These are phyloP conservation scores for Capsella bursapastoris DNA, from an alignment of 345 rosid species.

Conservation along the genomic window DNA sequence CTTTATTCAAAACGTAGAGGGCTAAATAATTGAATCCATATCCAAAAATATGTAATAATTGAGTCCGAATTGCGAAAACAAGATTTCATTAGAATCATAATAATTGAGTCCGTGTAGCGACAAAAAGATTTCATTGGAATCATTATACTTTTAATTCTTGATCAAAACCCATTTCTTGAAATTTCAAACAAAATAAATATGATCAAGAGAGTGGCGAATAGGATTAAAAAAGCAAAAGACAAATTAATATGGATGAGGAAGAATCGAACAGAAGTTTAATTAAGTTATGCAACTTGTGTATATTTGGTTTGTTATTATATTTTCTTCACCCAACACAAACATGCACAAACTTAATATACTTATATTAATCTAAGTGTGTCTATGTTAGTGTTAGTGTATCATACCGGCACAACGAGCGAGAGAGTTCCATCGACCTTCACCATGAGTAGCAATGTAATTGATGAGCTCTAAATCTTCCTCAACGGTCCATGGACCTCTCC, in stretches of 20 bases:
- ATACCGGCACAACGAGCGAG: conserved; percentile 77
- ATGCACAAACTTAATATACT: neutral
- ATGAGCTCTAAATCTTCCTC: conserved; percentile 81
- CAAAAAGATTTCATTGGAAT: too few species aligned
- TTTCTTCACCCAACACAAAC: neutral
- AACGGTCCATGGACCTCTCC: conserved; percentile 84
- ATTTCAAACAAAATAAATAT: neutral
- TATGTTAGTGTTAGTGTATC: neutral
- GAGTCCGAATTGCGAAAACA: neutral
- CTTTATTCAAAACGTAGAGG: conserved; percentile 20
- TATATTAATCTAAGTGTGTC: neutral
- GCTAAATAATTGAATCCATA: conserved; percentile 5
- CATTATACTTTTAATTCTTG: too few species aligned
- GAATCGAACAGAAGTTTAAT: neutral
- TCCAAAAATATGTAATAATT: conserved; percentile 22
- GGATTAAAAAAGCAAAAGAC: neutral
- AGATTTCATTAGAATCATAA: neutral
- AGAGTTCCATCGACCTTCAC: conserved; percentile 91
- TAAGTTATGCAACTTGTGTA: conserved; percentile 16
- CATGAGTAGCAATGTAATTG: conserved; percentile 69
- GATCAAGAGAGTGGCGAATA: neutral
- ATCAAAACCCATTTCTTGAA: neutral
- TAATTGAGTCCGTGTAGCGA: too few species aligned
- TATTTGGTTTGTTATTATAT: neutral
- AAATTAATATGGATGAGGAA: neutral